Evolutionary conservation across 2,329 filamentous ascomycete species (phyloP).

Genomic region (Daldinia sp.): DNA sequence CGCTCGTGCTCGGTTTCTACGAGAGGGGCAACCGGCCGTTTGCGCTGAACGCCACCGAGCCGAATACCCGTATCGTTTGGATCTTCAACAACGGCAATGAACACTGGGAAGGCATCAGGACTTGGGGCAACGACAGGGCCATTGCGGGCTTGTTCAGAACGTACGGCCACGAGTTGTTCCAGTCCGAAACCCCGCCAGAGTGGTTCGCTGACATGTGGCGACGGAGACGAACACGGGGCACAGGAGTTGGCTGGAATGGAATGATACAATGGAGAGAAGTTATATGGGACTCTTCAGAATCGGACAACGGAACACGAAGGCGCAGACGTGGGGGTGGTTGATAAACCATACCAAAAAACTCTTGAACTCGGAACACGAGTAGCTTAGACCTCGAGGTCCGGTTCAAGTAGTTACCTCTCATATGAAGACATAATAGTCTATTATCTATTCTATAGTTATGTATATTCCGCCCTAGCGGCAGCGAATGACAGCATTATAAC

Average conservation of each 20-base stretch:
- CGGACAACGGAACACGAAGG: too few species aligned
- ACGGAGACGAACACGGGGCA: not conserved
- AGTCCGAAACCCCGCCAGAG: not conserved
- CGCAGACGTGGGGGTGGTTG: too few species aligned
- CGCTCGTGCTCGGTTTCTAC: not conserved
- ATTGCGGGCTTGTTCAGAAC: not conserved
- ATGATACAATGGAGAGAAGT: too few species aligned
- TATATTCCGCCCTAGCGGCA: not conserved
- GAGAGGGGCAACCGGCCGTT: not conserved
- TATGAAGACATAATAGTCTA: too few species aligned
- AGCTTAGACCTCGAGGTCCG: too few species aligned
- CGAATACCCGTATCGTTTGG: not conserved
- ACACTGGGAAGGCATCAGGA: not conserved
- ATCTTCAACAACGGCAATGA: not conserved
- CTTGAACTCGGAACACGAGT: too few species aligned
- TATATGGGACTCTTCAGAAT: too few species aligned
- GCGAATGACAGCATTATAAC: constrained; percentile 2
- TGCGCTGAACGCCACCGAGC: not conserved
- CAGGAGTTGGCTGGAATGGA: too few species aligned
- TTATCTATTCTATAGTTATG: too few species aligned
- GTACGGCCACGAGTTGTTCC: not conserved
- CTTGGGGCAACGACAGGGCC: not conserved
- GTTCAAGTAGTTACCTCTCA: too few species aligned
- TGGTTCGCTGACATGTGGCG: not conserved
- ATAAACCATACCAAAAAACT: too few species aligned